A percentile compares a stretch with the other conserved stretches of the same genome.
Evolutionary conservation across 1,284 basidiomycete genomes (phyloP).

Genomic region (Heterobasidion parviporum): DNA sequence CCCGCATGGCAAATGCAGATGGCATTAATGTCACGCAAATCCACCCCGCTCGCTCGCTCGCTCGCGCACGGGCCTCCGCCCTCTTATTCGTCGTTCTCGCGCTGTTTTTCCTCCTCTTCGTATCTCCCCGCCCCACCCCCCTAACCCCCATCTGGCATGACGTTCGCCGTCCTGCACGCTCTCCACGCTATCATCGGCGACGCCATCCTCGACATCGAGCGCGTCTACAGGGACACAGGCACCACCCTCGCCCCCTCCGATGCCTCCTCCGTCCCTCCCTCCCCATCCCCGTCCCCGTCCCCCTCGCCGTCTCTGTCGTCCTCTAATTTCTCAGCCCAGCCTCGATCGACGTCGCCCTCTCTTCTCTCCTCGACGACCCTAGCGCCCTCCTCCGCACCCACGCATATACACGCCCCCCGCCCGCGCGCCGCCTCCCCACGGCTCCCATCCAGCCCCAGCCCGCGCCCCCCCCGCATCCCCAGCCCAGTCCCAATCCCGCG

Average conservation of each 20-base stretch:
- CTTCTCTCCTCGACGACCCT: conserved; percentile 9
- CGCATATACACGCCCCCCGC: conserved; percentile 1
- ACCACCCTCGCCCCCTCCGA: conserved; percentile 7
- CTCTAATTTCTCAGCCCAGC: conserved; percentile 20
- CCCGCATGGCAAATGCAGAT: too few species aligned
- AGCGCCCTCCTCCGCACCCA: background rate
- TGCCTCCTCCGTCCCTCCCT: background rate
- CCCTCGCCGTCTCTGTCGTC: conserved; percentile 9
- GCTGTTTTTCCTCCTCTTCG: too few species aligned
- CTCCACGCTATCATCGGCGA: conserved; percentile 59
- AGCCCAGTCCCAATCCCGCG: background rate
- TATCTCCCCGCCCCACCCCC: background rate
- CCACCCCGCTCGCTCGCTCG: too few species aligned
- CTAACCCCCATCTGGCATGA: conserved; percentile 22
- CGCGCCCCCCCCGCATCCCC: conserved; percentile 1
- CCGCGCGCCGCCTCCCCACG: conserved; percentile 6
- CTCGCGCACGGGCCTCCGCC: too few species aligned
- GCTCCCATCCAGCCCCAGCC: conserved; percentile 7
- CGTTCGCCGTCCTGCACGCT: conserved; percentile 53
- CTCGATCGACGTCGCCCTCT: conserved; percentile 24
- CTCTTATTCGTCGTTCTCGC: too few species aligned
- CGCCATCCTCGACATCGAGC: conserved; percentile 61
- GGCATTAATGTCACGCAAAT: too few species aligned
- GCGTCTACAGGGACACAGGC: conserved; percentile 39
- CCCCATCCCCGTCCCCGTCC: conserved; percentile 1